Conservation (phyloP, 2,329 filamentous ascomycete genomes). For the Calonectria fujianensis region DNA sequence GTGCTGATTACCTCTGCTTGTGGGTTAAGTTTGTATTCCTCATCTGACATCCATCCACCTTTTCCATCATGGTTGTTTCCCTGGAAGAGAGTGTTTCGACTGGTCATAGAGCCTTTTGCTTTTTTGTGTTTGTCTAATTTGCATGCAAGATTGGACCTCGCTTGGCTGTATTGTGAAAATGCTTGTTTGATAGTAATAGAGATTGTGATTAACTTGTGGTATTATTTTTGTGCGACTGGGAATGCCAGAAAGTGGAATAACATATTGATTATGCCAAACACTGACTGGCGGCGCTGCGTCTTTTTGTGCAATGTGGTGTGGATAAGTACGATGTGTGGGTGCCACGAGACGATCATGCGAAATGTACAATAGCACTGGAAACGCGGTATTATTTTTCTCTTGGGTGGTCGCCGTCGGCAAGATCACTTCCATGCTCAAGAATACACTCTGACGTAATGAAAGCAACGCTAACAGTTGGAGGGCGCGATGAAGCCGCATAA, state of each 20-base stretch:
- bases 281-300: not conserved
- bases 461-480: not conserved
- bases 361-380: not conserved
- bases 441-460: conserved; percentile 11
- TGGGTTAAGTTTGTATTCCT: not conserved
- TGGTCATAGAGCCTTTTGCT: not conserved
- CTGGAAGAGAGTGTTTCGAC: not conserved
- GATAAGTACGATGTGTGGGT: not conserved
- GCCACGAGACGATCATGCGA: not conserved
- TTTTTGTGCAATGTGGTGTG: not conserved
- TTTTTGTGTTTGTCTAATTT: not conserved
- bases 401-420: not conserved
- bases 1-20: not conserved
- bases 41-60: not conserved
- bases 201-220: not conserved
- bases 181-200: not conserved
- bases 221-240: not conserved
- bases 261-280: not conserved
- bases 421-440: not conserved
- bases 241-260: not conserved
- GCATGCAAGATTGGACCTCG: not conserved
- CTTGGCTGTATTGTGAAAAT: not conserved
- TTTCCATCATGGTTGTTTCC: not conserved
- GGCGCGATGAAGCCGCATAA: not conserved
- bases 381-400: conserved; percentile 5